Conservation (phyloP, 331 rosid species). For the Telfairia occidentalis region DNA sequence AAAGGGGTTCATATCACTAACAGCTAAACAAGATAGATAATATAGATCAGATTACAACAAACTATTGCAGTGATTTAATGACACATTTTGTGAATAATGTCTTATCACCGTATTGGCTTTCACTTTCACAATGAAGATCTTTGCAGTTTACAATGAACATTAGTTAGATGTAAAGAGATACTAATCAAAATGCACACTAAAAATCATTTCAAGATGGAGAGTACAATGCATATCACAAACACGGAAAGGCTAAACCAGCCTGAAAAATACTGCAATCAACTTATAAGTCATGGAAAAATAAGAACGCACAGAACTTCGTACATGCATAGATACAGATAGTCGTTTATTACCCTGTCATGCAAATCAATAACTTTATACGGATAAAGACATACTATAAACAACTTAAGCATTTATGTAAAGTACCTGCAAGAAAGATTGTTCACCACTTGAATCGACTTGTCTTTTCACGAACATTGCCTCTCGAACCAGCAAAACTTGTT, state of each 20-base stretch:
- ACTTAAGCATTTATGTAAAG: not conserved
- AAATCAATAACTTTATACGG: not conserved
- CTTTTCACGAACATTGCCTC: conserved; percentile 41
- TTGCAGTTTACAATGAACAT: not conserved
- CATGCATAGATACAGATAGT: not conserved
- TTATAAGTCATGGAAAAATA: not conserved
- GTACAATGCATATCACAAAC: not conserved
- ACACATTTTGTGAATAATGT: not conserved
- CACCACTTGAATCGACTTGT: conserved; percentile 29
- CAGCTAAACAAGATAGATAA: not conserved
- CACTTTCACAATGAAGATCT: conserved; percentile 7
- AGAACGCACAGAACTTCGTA: not conserved
- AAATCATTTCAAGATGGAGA: not conserved
- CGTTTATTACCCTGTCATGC: not conserved
- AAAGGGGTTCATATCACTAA: not conserved
- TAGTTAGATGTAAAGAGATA: not conserved
- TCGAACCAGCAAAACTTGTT: conserved; percentile 50
- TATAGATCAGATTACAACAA: not conserved
- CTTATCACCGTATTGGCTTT: not conserved
- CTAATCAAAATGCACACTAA: not conserved
- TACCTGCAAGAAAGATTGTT: conserved; percentile 58
- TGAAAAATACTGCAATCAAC: not conserved
- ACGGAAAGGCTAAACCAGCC: not conserved
- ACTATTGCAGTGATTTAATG: not conserved
- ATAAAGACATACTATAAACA: not conserved